Evolutionary conservation across 2,329 filamentous ascomycete species (phyloP).

Genomic region (Chaetoscypha palmicola): DNA sequence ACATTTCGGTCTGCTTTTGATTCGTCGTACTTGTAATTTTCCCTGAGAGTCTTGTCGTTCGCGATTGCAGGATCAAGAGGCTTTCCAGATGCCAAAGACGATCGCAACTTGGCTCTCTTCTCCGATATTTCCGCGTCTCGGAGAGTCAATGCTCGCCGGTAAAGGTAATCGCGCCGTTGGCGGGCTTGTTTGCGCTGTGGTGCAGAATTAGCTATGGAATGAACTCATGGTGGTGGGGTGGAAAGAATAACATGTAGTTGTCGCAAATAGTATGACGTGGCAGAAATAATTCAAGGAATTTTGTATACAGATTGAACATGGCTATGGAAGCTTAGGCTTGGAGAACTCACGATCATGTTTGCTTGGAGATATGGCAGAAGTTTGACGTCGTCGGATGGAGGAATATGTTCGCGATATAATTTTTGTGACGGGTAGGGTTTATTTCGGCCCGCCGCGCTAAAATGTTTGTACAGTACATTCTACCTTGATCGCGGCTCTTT

Average conservation of each 20-base stretch:
- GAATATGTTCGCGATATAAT: neutral
- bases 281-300: too few relatives aligned
- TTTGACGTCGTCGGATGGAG: neutral
- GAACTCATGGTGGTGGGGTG: too few relatives aligned
- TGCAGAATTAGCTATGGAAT: too few relatives aligned
- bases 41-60: constrained; percentile 74
- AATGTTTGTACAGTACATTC: constrained; percentile 2
- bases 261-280: too few relatives aligned
- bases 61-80: constrained; percentile 75
- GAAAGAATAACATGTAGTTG: too few relatives aligned
- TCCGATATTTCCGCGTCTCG: constrained; percentile 89
- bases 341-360: neutral
- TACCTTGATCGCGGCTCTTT: constrained; percentile 9
- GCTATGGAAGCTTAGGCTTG: too few relatives aligned
- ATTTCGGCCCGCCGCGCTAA: constrained; percentile 18
- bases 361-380: too few relatives aligned
- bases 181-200: constrained; percentile 66
- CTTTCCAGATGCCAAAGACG: constrained; percentile 82
- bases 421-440: constrained; percentile 17
- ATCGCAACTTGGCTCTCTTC: constrained; percentile 80
- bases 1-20: constrained; percentile 60
- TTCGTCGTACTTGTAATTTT: constrained; percentile 93
- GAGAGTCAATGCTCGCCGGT: constrained; percentile 78
- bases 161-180: constrained; percentile 80
- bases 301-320: too few relatives aligned